Evolutionary conservation across 352 stramenopile genomes (phyloP).

Genomic region (Phytophthora litchii): DNA sequence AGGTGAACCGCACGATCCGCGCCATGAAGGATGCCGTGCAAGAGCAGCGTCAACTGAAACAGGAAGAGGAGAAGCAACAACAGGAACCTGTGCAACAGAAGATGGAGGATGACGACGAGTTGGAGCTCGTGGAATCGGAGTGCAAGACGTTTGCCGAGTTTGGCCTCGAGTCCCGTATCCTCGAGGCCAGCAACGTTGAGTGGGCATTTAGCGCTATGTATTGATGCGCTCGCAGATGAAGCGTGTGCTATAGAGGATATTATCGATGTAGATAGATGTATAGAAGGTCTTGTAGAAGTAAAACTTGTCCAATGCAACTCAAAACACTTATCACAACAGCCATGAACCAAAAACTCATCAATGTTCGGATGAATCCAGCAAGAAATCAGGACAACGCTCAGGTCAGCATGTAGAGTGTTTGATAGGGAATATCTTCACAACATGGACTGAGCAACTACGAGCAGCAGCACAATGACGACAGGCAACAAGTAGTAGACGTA

Average conservation of each 20-base stretch:
- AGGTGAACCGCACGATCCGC: slow-evolving; percentile 84
- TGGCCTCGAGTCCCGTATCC: slow-evolving; percentile 66
- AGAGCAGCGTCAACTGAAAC: slow-evolving; percentile 49
- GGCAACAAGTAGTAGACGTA: slow-evolving; percentile 29
- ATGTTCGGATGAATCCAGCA: slow-evolving; percentile 10
- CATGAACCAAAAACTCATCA: background rate
- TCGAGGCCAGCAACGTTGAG: slow-evolving; percentile 63
- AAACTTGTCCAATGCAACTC: slow-evolving; percentile 29
- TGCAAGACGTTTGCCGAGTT: slow-evolving; percentile 80
- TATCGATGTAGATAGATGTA: slow-evolving; percentile 36
- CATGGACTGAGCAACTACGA: slow-evolving; percentile 46
- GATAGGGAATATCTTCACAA: slow-evolving; percentile 13
- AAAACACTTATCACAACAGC: slow-evolving; percentile 22
- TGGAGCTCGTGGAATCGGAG: slow-evolving; percentile 25
- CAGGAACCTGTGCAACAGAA: slow-evolving; percentile 11
- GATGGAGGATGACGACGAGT: slow-evolving; percentile 15
- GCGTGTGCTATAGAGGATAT: slow-evolving; percentile 24
- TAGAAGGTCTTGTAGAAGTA: slow-evolving; percentile 33
- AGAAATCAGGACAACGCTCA: background rate
- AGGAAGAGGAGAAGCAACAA: slow-evolving; percentile 23
- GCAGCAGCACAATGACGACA: slow-evolving; percentile 43
- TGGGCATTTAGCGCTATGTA: slow-evolving; percentile 84
- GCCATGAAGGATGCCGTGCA: slow-evolving; percentile 75
- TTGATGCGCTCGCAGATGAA: slow-evolving; percentile 40
- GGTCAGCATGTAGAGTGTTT: background rate